Evolutionary conservation across 1,139 yeast species (phyloP).

Genomic region (Lodderomyces parapsilosis): DNA sequence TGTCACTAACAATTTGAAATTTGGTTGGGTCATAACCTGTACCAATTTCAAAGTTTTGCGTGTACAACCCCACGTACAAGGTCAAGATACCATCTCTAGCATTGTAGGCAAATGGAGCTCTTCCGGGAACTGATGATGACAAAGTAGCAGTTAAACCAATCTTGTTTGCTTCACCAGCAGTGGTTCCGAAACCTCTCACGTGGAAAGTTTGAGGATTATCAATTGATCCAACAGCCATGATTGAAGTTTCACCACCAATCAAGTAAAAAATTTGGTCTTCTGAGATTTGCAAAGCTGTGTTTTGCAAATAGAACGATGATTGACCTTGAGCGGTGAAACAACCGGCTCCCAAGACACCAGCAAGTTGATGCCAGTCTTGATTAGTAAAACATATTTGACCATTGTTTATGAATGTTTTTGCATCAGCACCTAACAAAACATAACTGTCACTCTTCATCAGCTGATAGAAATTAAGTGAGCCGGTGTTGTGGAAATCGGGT

Average conservation of each 20-base stretch:
- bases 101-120: neutral
- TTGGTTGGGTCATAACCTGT: slow-evolving; percentile 19
- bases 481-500: neutral
- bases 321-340: neutral
- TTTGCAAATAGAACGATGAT: neutral
- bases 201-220: neutral
- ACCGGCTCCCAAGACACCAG: neutral
- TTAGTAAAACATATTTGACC: neutral
- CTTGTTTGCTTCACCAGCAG: neutral
- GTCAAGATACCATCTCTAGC: too few relatives aligned
- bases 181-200: neutral
- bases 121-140: neutral
- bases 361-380: neutral
- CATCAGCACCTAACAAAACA: neutral
- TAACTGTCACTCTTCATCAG: neutral
- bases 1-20: too few relatives aligned
- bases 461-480: neutral
- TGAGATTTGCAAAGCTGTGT: neutral
- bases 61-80: slow-evolving; percentile 1
- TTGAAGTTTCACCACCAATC: neutral
- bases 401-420: neutral
- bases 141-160: neutral
- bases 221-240: neutral
- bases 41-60: slow-evolving; percentile 1
- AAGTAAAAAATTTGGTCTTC: neutral